Evolutionary conservation across 495 filamentous ascomycete species (phyloP), one percentile per base, ranked within the genome.

Genomic region (Penicillium cataractarum): DNA sequence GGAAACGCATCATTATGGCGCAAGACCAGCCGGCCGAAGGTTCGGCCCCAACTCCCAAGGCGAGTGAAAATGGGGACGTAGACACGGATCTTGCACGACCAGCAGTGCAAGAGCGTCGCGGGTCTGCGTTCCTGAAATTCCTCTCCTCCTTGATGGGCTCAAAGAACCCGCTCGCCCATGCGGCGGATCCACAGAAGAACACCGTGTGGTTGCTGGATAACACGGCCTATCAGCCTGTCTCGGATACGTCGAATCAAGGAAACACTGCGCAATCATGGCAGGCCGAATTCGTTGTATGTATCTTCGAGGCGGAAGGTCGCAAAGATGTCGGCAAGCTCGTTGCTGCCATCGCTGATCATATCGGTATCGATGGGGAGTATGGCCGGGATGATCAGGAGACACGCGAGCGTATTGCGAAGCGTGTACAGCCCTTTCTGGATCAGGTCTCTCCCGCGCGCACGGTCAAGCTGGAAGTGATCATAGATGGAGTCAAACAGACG

Each of bases 171-270:
- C 62, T 73, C 13, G 56, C 66, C 4, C 74, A 73, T 2, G 63
- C 63, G 15, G 78, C 80, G 42, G 71, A 85, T 50, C 76, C 78
- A 31, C 69, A 77, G 19, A 75, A 76, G 29, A 86, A 97, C 64
- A 84, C 82, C 10, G 88, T 97, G 24, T 97, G 94, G 94, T 78
- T 98, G 13, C 74, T 97, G 40, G 92, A 97, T 78, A 97, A 95
- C 67, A 92, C 91, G 8, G 94, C 92, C 6, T 96, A 88, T 71
- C 86, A 86, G 51, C 67, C 71, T 22, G 64, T 71, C 8, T 62
- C 71, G 2, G 62, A 74, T 22, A 55, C 60, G 2, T 52, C 68
- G 26, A 33, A 68, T 60, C 19, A 68, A 64, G 22, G 78, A 3
- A 8, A 27, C 65, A 22, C 72, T 70, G 51, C 73, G 65, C 62